Evolutionary conservation across 2,329 filamentous ascomycete species (phyloP), one percentile per base, ranked within the genome.

Genomic region (Arthrobotrys entomopaga): DNA sequence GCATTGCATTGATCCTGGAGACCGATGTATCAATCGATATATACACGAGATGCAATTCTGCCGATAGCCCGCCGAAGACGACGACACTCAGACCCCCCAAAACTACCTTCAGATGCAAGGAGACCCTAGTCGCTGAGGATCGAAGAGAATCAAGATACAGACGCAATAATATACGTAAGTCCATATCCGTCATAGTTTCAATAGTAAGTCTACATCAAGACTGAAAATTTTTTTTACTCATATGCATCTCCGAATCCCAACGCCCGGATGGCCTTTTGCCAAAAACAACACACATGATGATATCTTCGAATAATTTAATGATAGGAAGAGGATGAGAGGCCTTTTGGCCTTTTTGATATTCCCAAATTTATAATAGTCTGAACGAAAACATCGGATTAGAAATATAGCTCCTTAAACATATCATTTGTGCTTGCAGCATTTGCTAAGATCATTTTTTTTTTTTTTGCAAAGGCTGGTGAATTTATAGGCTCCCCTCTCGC

Each of bases 311-410:
- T 29, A 49, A 63, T 56, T 56, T 63, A 61, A 70, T 70, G 65
- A 70, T 70, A 70, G 65, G 65, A 70, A 70, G 65, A 70, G 65
- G 65, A 70, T 70, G 65, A 70, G 52, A 58, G 65, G 22, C 42
- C 34, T 63, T 26, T 19, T 40, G 53, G 50, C 48, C 58, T 60
- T 60, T 63, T 63, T 70, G 65, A 70, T 70, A 70, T 70, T 49
- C 42, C 58, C 24, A 52, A 50, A 57, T 16, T 57, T 57, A 63
- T 70, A 70, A 63, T 56, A 63, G 16, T 63, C 65, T 70, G 65
- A 69, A 48, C 54, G 56, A 56, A n/a, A n/a, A 48, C n/a, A 8
- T 19, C n/a, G 48, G 29, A 26, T 26, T 7, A 26, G 7, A 26
- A 26, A 7, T 7, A 26, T 26, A 26, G 3, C 24, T 26, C 24